Evolutionary conservation across 2,329 filamentous ascomycete species (phyloP).

Genomic region (Pestalotiopsis sp.): DNA sequence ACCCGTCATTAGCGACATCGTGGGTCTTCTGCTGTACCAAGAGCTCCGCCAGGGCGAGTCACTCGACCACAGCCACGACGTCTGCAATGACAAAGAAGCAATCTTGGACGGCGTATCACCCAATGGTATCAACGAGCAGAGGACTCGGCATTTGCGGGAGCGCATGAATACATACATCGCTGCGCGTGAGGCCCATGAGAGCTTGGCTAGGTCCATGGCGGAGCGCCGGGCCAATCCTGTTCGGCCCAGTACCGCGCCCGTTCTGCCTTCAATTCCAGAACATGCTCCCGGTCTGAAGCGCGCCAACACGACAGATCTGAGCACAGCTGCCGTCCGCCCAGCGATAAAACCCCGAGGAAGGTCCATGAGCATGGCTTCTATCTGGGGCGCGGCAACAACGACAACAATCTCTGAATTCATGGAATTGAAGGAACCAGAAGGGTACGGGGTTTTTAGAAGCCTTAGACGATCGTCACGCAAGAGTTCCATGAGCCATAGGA

Average conservation of each 20-base stretch:
- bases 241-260: background rate
- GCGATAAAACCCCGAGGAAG: background rate
- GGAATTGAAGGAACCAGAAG: slow-evolving; percentile 4
- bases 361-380: background rate
- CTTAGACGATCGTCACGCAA: slow-evolving; percentile 12
- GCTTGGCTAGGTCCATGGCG: too few species aligned
- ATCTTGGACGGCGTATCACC: background rate
- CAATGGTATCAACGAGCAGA: background rate
- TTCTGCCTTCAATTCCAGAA: background rate
- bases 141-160: background rate
- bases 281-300: background rate
- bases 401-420: background rate
- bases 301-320: background rate
- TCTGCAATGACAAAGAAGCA: background rate
- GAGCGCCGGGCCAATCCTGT: background rate
- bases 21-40: slow-evolving; percentile 21
- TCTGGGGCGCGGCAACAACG: too few species aligned
- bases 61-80: slow-evolving; percentile 21
- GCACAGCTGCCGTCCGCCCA: too few species aligned
- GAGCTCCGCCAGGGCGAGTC: slow-evolving; percentile 21
- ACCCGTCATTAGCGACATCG: slow-evolving; percentile 22
- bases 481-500: slow-evolving; percentile 6
- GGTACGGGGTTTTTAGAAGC: background rate
- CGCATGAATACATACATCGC: slow-evolving; percentile 8
- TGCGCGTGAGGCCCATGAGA: too few species aligned